These are phyloP conservation scores for Saturnispora silvae DNA, from an alignment of 805 yeast species.

Conservation along the genomic window DNA sequence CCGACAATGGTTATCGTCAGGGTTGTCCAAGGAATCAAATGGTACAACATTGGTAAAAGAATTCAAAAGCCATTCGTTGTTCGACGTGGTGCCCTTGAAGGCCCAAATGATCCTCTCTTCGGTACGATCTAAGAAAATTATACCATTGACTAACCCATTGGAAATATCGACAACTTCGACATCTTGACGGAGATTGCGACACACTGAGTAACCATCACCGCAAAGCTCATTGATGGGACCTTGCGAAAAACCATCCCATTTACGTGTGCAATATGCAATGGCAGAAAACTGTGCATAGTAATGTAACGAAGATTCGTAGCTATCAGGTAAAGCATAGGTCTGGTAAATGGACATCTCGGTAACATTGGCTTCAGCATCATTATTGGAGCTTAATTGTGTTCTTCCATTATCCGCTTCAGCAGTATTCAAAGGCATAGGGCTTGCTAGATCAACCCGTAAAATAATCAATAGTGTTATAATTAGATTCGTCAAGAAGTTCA, in stretches of 20 bases:
- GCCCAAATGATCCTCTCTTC: constrained; percentile 35
- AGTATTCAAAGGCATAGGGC: too few relatives aligned
- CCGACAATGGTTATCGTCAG: constrained; percentile 27
- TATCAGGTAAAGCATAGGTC: not conserved
- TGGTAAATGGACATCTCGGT: too few relatives aligned
- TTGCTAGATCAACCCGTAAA: too few relatives aligned
- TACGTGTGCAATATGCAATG: constrained; percentile 1
- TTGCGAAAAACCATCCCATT: not conserved
- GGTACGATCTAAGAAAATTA: constrained; percentile 38
- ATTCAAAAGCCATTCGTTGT: constrained; percentile 55
- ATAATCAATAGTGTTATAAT: too few relatives aligned
- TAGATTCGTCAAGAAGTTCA: too few relatives aligned
- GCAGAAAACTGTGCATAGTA: constrained; percentile 1
- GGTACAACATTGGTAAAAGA: constrained; percentile 42
- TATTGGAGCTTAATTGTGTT: too few relatives aligned
- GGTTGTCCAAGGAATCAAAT: constrained; percentile 12
- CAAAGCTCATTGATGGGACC: constrained; percentile 1
- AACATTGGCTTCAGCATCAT: too few relatives aligned
- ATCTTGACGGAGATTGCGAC: not conserved
- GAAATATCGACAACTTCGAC: constrained; percentile 16
- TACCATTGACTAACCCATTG: constrained; percentile 45
- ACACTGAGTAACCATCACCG: not conserved
- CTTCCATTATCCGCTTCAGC: too few relatives aligned
- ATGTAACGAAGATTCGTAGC: not conserved
- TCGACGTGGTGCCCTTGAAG: constrained; percentile 55